A percentile compares a stretch with the other conserved stretches of the same genome.
Evolutionary conservation across 192 early-diverging fungal species (phyloP).

Genomic region (Gorgonomyces haynaldii): DNA sequence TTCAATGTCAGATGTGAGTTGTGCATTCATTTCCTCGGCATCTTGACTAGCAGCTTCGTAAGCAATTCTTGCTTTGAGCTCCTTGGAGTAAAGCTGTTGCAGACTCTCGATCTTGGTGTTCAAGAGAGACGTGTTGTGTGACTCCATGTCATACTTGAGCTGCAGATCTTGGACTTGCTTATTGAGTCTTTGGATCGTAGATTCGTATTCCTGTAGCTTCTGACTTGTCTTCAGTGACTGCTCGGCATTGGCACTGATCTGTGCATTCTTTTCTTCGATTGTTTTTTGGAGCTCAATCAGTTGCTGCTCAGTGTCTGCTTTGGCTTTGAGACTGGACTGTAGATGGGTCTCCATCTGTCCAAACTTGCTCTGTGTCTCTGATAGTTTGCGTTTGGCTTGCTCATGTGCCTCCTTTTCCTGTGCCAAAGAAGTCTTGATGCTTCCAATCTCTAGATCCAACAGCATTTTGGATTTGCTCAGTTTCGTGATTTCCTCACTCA

Average conservation of each 20-base stretch:
- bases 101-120: no score
- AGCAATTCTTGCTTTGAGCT: neutral
- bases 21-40: neutral
- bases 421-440: neutral
- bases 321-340: no score
- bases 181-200: neutral
- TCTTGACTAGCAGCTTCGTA: neutral
- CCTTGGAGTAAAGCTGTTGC: no score
- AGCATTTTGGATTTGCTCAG: neutral
- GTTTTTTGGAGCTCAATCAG: neutral
- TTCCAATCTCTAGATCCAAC: slow-evolving; percentile 1
- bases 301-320: neutral
- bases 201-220: neutral
- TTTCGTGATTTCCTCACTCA: neutral
- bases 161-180: neutral
- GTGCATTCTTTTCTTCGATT: neutral
- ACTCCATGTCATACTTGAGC: neutral
- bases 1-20: neutral
- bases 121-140: neutral
- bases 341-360: neutral
- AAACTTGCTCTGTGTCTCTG: neutral
- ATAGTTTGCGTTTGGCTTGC: neutral
- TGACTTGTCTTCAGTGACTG: neutral
- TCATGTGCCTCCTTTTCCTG: neutral
- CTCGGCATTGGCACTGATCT: neutral